Evolutionary conservation across 169 alveolate species (phyloP), one percentile per base, ranked within the genome.

Genomic region (Eimeria tenella): DNA sequence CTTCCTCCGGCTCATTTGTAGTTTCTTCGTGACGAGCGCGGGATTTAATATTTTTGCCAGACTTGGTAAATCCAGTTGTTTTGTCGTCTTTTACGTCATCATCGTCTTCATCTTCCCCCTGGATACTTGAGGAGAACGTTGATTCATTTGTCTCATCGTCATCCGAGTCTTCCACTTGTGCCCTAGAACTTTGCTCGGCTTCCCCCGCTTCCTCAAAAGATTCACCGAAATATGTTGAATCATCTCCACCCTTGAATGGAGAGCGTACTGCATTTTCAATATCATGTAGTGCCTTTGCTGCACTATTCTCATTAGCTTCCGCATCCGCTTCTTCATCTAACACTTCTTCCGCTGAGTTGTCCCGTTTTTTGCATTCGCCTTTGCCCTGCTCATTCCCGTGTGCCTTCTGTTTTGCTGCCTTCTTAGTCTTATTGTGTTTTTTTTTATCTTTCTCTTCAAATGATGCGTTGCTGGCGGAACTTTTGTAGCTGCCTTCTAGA

Each of bases 101-200:
- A 56, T 58, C 79, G 21, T 83, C 90, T 25, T 60, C 90, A 31
- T 83, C 77, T 1, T 60, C 23, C 11, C 25, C 89, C 21, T 52
- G 55, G 31, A 7, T 13, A 58, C 21, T 83, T 31, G 13, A 15
- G n/a, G 77, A 7, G 17, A 83, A 58, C 19, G 60, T 6, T 15
- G 73, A 1, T 4, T 21, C 21, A 13, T 15, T 9, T 21, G 58
- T 68, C 15, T 42, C 49, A 15, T 62, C 79, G 25, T 60, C 77
- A 62, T 58, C 60, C 21, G 50, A 62, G 19, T 60, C 90, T 60
- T 62, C 90, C 63, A 31, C n/a, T 15, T 31, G 50, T 74, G 77
- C 60, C 21, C 56, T 75, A 52, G n/a, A 73, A 7, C 9, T 23
- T 31, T 55, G 52, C n/a, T 60, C 79, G 21, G 62, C 50, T 9